phyloP scores from a whole-genome alignment of 1,284 basidiomycete genomes.

The Marasmius sp. region DNA sequence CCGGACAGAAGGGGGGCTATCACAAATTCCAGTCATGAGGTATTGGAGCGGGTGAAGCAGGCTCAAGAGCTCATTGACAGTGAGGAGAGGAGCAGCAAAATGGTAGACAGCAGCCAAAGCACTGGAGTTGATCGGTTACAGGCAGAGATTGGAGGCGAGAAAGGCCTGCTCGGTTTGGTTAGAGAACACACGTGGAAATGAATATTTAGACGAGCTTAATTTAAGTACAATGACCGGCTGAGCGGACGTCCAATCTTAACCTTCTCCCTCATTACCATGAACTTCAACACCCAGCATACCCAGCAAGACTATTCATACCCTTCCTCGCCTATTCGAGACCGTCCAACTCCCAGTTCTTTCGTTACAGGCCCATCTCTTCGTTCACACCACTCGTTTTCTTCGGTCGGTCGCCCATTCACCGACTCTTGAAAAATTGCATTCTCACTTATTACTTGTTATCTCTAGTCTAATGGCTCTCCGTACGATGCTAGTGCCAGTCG shows the following conservation, averaged over 20 bases:
- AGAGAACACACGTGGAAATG: conserved; percentile 21
- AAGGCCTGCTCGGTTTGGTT: background rate
- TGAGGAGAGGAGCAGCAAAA: conserved; percentile 30
- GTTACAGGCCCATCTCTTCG: conserved; percentile 42
- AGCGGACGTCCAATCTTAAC: background rate
- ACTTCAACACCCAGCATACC: background rate
- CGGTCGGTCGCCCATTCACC: conserved; percentile 31
- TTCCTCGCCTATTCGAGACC: conserved; percentile 19
- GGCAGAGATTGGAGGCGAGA: background rate
- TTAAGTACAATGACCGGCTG: too few relatives aligned
- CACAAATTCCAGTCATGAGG: conserved; percentile 42
- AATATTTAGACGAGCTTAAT: too few relatives aligned
- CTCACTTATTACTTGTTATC: conserved; percentile 9
- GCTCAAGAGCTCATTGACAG: conserved; percentile 38
- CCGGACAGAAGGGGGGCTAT: conserved; percentile 29
- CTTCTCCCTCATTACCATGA: background rate
- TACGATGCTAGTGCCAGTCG: conserved; percentile 20
- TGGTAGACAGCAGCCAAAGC: conserved; percentile 21
- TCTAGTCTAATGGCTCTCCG: conserved; percentile 30
- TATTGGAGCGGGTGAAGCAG: conserved; percentile 52
- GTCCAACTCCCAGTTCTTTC: conserved; percentile 43
- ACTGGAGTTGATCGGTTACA: conserved; percentile 29
- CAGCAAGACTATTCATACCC: conserved; percentile 38
- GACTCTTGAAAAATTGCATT: background rate
- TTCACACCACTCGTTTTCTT: conserved; percentile 38